Percentiles rank a stretch among this genome's conserved stretches.
Conservation (phyloP, 441 rosid genomes). For the Pelargonium australe region DNA sequence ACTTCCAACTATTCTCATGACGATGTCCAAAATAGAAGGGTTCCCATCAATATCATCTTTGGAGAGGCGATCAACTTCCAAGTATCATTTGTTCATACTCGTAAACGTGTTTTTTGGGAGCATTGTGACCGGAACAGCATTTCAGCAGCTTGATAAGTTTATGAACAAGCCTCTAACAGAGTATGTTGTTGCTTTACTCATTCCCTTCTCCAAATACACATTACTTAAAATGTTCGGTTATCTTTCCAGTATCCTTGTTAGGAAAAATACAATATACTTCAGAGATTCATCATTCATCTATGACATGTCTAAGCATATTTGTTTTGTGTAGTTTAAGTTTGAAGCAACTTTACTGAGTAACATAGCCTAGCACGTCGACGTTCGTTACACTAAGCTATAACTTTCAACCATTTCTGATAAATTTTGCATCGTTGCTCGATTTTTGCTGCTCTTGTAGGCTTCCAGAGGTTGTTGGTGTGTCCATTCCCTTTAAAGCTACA, state of each 20-base stretch:
- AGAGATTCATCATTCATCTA: too few relatives aligned
- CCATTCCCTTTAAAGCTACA: slow-evolving; percentile 84
- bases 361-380: too few relatives aligned
- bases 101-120: slow-evolving; percentile 79
- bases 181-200: slow-evolving; percentile 35
- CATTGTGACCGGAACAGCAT: slow-evolving; percentile 65
- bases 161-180: slow-evolving; percentile 50
- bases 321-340: too few relatives aligned
- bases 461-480: slow-evolving; percentile 76
- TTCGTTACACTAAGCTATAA: too few relatives aligned
- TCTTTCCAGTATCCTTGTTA: too few relatives aligned
- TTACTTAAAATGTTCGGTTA: too few relatives aligned
- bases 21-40: slow-evolving; percentile 92
- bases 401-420: background rate
- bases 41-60: slow-evolving; percentile 60
- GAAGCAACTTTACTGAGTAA: too few relatives aligned
- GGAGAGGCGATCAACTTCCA: slow-evolving; percentile 79
- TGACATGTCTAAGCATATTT: too few relatives aligned
- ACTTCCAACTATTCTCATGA: slow-evolving; percentile 80
- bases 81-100: slow-evolving; percentile 71
- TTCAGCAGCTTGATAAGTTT: slow-evolving; percentile 68
- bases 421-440: background rate
- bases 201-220: background rate
- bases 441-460: slow-evolving; percentile 38
- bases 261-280: too few relatives aligned